phyloP scores from a whole-genome alignment of 176 grass and related monocot genomes.

The Oryza glaberrima region DNA sequence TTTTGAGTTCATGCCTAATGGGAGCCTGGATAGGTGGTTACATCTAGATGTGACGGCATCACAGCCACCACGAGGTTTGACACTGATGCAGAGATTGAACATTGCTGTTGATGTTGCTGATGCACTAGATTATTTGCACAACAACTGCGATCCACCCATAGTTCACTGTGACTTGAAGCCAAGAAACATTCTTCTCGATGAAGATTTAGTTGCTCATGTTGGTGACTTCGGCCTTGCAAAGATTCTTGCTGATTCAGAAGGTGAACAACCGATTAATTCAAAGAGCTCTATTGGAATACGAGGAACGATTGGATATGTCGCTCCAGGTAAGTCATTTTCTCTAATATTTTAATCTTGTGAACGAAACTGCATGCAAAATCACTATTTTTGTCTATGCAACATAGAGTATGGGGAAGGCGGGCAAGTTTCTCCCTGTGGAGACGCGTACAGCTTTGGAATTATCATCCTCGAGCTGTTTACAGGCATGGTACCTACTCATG shows the following conservation, averaged over 20 bases:
- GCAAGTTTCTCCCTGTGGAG: too few species aligned
- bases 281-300: not conserved
- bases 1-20: constrained; percentile 60
- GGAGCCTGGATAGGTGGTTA: constrained; percentile 43
- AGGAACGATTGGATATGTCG: not conserved
- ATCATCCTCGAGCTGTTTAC: too few species aligned
- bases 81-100: constrained; percentile 11
- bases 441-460: too few species aligned
- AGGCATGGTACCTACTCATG: too few species aligned
- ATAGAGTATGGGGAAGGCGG: too few species aligned
- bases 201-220: constrained; percentile 43
- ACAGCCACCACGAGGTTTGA: not conserved
- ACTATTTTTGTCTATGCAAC: too few species aligned
- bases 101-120: constrained; percentile 50
- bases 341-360: too few species aligned
- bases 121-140: constrained; percentile 60
- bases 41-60: constrained; percentile 13
- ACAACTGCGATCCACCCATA: constrained; percentile 31
- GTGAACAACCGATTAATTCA: not conserved
- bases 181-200: constrained; percentile 51
- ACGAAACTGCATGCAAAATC: too few species aligned
- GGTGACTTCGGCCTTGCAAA: constrained; percentile 54
- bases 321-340: not conserved
- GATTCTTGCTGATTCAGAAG: constrained; percentile 29
- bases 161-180: constrained; percentile 53